Conservation (phyloP, 441 rosid genomes). For the Adansonia rubrostipa region DNA sequence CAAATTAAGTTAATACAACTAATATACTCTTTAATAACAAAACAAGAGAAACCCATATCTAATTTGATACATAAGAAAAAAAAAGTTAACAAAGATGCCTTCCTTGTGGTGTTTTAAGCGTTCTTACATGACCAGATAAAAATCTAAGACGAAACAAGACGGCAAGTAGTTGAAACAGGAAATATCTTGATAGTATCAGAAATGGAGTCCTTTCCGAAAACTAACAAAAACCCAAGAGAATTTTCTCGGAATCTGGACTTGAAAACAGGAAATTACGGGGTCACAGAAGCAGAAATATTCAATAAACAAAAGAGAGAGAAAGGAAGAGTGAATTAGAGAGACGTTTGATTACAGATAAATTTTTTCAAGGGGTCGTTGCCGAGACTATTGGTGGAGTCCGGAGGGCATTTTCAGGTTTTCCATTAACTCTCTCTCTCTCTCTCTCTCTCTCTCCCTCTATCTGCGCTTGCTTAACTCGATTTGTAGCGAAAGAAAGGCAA, state of each 20-base stretch:
- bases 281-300: constrained; percentile 20
- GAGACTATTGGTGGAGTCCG: not conserved
- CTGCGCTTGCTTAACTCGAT: not conserved
- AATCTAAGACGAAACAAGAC: constrained; percentile 8
- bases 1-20: not conserved
- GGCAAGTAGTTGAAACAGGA: not conserved
- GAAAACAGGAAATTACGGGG: constrained; percentile 10
- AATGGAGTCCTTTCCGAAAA: constrained; percentile 16
- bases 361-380: not conserved
- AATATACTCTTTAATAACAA: not conserved
- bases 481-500: not conserved
- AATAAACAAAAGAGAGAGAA: constrained; percentile 18
- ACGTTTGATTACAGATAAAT: not conserved
- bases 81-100: not conserved
- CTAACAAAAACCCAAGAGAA: constrained; percentile 19
- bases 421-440: not conserved
- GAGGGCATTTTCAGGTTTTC: constrained; percentile 14
- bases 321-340: not conserved
- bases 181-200: not conserved
- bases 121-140: constrained; percentile 18
- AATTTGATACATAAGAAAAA: constrained; percentile 12
- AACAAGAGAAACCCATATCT: constrained; percentile 17
- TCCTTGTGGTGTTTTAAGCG: not conserved
- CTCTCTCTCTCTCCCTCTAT: not conserved
- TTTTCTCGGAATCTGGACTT: constrained; percentile 19